These are phyloP conservation scores for Clathrospora elynae DNA, from an alignment of 2,329 filamentous ascomycete genomes.

Conservation along the genomic window DNA sequence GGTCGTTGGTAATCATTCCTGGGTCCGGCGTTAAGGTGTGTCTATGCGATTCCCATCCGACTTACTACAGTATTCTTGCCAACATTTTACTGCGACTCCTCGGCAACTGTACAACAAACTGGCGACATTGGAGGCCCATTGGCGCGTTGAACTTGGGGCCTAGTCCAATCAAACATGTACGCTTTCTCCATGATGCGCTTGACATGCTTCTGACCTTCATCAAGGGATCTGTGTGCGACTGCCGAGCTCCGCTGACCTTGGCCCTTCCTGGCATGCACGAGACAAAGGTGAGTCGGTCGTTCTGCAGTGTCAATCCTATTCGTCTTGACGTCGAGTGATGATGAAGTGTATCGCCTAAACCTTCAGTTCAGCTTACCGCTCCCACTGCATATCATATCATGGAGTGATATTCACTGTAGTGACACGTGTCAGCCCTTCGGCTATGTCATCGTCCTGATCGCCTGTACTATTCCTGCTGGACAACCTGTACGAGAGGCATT, in stretches of 20 bases:
- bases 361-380: too few species aligned
- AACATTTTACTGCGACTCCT: conserved; percentile 25
- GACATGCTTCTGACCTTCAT: conserved; percentile 39
- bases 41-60: conserved; percentile 39
- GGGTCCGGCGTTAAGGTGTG: conserved; percentile 45
- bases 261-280: background rate
- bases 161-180: conserved; percentile 44
- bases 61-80: conserved; percentile 41
- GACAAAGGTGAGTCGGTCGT: too few species aligned
- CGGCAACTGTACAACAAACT: conserved; percentile 36
- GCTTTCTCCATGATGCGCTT: conserved; percentile 38
- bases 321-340: background rate
- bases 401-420: background rate
- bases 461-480: background rate
- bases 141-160: conserved; percentile 26
- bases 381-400: background rate
- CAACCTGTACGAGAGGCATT: background rate
- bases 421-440: background rate
- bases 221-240: conserved; percentile 32
- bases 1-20: conserved; percentile 38
- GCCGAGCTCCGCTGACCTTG: background rate
- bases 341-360: too few species aligned
- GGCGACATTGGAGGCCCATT: conserved; percentile 16
- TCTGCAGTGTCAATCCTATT: background rate
- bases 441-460: background rate